A percentile compares a stretch with the other conserved stretches of the same genome.
Evolutionary conservation across 495 filamentous ascomycete species (phyloP).

Genomic region (Haplographium delicatum): DNA sequence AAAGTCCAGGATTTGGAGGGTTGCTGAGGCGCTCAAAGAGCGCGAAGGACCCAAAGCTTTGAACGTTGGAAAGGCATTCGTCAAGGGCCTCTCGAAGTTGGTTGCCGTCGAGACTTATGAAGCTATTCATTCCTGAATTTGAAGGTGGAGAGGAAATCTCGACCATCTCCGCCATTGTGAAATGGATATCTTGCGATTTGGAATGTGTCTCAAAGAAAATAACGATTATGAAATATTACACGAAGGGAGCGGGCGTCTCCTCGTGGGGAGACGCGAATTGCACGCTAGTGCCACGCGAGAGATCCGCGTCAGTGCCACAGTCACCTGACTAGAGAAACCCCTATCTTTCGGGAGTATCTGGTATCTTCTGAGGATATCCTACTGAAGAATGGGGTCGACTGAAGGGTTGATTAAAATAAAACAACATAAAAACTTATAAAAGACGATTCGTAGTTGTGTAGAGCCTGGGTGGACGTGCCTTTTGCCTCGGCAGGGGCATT

Average conservation of each 20-base stretch:
- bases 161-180: not conserved
- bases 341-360: too few relatives aligned
- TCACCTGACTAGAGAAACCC: not conserved
- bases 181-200: not conserved
- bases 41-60: conserved; percentile 2
- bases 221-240: not conserved
- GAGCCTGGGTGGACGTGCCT: too few relatives aligned
- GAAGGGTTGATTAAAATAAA: too few relatives aligned
- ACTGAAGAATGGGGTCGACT: too few relatives aligned
- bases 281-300: not conserved
- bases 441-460: too few relatives aligned
- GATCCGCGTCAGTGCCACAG: not conserved
- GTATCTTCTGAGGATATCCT: too few relatives aligned
- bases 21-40: not conserved
- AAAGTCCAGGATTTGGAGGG: conserved; percentile 33
- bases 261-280: not conserved
- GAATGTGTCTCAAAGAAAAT: not conserved
- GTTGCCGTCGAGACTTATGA: not conserved
- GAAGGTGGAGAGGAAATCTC: not conserved
- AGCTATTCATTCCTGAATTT: not conserved
- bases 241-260: not conserved
- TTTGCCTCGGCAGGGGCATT: too few relatives aligned
- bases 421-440: too few relatives aligned
- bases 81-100: not conserved
- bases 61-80: conserved; percentile 1